phyloP scores from a whole-genome alignment of 805 yeast species.

The Saccharomyces eubayanus region DNA sequence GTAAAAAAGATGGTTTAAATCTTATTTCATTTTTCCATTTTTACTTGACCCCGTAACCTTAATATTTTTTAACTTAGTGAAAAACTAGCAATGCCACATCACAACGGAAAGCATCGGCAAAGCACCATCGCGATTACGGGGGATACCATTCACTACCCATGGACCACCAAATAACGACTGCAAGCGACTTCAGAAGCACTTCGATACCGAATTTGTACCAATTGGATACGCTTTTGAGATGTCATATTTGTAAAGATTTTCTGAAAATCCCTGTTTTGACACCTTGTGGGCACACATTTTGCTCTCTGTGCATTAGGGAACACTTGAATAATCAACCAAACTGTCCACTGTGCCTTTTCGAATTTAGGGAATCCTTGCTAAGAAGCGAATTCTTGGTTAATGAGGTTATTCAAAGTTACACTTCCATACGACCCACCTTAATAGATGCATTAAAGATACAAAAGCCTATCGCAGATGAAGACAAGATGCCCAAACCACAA shows the following conservation, averaged over 20 bases:
- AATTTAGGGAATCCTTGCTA: conserved; percentile 60
- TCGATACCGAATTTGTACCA: conserved; percentile 46
- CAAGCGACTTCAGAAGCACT: conserved; percentile 60
- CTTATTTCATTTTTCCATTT: neutral
- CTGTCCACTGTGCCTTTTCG: conserved; percentile 75
- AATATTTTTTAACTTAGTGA: neutral
- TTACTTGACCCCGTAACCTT: neutral
- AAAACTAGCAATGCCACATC: neutral
- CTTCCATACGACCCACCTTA: conserved; percentile 35
- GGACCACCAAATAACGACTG: conserved; percentile 40
- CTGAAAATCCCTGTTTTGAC: conserved; percentile 74
- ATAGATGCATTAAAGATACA: conserved; percentile 10
- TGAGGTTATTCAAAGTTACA: conserved; percentile 53
- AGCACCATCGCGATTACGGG: neutral
- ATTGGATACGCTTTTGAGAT: conserved; percentile 64
- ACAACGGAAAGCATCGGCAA: neutral
- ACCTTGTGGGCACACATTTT: conserved; percentile 81
- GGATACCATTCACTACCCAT: conserved; percentile 1
- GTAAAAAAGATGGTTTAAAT: neutral
- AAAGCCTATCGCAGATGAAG: conserved; percentile 1
- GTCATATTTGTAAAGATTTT: conserved; percentile 84
- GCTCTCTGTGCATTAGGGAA: conserved; percentile 77
- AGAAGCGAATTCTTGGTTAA: conserved; percentile 63
- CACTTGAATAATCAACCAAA: conserved; percentile 48
- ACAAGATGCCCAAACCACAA: neutral